Evolutionary conservation across 768 basidiomycete genomes (phyloP).

Genomic region (Boletus rubroflammeus): DNA sequence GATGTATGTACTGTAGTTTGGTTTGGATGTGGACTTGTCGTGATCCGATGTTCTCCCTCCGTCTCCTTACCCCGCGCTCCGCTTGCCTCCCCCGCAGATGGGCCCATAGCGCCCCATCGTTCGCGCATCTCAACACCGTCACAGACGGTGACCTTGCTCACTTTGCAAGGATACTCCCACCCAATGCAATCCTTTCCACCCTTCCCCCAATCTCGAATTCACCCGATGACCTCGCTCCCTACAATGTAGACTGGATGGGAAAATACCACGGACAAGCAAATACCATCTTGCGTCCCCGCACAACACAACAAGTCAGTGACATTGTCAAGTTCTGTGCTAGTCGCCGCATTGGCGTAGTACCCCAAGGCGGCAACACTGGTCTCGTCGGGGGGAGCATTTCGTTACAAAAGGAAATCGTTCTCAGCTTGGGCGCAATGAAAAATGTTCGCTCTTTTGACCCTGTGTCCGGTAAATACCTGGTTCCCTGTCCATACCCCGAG

Average conservation of each 20-base stretch:
- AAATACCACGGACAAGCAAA: slow-evolving; percentile 85
- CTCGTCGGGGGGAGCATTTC: slow-evolving; percentile 96
- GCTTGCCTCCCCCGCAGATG: slow-evolving; percentile 8
- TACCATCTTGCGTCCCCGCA: slow-evolving; percentile 86
- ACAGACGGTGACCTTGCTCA: slow-evolving; percentile 58
- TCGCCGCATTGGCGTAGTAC: slow-evolving; percentile 82
- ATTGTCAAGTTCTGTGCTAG: slow-evolving; percentile 86
- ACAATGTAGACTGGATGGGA: slow-evolving; percentile 95
- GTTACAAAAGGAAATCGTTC: slow-evolving; percentile 78
- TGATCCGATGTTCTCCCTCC: slow-evolving; percentile 4
- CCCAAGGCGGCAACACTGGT: slow-evolving; percentile 98
- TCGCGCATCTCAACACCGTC: slow-evolving; percentile 44
- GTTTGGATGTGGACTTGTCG: not conserved
- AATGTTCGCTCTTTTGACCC: slow-evolving; percentile 79
- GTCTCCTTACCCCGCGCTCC: not conserved
- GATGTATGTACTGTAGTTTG: too few relatives aligned
- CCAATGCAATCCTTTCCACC: slow-evolving; percentile 65
- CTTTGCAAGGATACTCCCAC: slow-evolving; percentile 62
- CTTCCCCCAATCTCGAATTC: slow-evolving; percentile 46
- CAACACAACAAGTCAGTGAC: slow-evolving; percentile 81
- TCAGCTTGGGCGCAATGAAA: slow-evolving; percentile 81
- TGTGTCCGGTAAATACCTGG: slow-evolving; percentile 57
- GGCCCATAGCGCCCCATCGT: slow-evolving; percentile 20
- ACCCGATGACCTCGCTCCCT: slow-evolving; percentile 66
- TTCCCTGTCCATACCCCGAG: slow-evolving; percentile 1